phyloP scores from a whole-genome alignment of 345 rosid species.

The Aegle marmelos region DNA sequence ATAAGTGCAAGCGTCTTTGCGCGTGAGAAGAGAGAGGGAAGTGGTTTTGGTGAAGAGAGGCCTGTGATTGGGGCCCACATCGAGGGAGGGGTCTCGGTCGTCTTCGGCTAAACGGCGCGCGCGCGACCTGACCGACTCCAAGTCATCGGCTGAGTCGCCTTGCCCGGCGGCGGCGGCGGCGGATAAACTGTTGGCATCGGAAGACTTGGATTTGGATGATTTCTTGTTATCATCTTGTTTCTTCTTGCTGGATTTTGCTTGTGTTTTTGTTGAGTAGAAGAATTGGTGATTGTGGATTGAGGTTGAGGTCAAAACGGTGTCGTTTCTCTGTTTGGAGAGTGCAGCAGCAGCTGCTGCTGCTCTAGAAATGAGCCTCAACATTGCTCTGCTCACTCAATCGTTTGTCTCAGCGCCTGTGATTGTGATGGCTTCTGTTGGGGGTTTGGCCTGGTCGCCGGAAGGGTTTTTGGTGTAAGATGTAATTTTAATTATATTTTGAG shows the following conservation, averaged over 20 bases:
- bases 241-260: neutral
- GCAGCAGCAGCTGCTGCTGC: conserved; percentile 5
- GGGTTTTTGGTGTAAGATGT: neutral
- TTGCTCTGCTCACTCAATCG: neutral
- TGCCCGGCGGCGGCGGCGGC: conserved; percentile 31
- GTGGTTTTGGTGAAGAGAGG: conserved; percentile 71
- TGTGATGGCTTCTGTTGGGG: neutral
- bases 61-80: conserved; percentile 63
- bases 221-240: conserved; percentile 26
- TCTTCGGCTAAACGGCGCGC: conserved; percentile 59
- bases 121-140: conserved; percentile 48
- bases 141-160: conserved; percentile 34
- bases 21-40: conserved; percentile 61
- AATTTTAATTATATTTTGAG: neutral
- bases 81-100: conserved; percentile 61
- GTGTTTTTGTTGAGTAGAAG: conserved; percentile 7
- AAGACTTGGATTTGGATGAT: conserved; percentile 25
- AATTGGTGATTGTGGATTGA: neutral
- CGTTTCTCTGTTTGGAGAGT: conserved; percentile 3
- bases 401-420: too few relatives aligned
- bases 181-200: conserved; percentile 12
- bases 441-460: neutral
- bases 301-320: neutral
- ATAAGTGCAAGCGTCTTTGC: conserved; percentile 61
- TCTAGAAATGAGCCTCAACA: conserved; percentile 21